These are phyloP conservation scores for Leishmania tarentolae DNA, from an alignment of 208 protist genomes.

Conservation along the genomic window DNA sequence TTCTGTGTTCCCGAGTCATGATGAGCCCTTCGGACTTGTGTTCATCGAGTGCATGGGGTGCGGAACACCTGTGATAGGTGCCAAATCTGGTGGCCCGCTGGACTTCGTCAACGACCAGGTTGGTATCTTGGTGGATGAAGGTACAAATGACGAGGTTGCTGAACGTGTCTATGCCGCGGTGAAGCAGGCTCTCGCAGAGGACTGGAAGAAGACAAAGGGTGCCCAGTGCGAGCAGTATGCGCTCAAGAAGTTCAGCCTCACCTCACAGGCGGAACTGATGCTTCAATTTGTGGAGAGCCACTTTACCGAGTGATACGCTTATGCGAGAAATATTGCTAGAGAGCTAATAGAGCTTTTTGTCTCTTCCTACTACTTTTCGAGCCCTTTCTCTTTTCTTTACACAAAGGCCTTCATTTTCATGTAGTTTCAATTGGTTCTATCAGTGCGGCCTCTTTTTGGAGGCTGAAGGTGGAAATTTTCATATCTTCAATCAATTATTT, in stretches of 20 bases:
- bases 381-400: background rate
- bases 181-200: slow-evolving; percentile 51
- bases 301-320: slow-evolving; percentile 29
- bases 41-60: slow-evolving; percentile 88
- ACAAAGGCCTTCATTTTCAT: slow-evolving; percentile 3
- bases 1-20: slow-evolving; percentile 76
- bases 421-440: background rate
- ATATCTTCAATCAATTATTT: background rate
- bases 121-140: slow-evolving; percentile 69
- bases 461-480: background rate
- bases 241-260: slow-evolving; percentile 61
- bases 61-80: slow-evolving; percentile 76
- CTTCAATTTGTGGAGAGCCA: slow-evolving; percentile 51
- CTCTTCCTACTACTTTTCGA: background rate
- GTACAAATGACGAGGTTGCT: slow-evolving; percentile 53
- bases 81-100: slow-evolving; percentile 77
- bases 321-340: background rate
- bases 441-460: background rate
- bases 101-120: slow-evolving; percentile 76
- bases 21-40: slow-evolving; percentile 80
- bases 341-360: background rate
- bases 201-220: slow-evolving; percentile 80
- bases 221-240: slow-evolving; percentile 55
- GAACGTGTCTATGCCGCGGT: slow-evolving; percentile 55
- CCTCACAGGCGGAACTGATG: slow-evolving; percentile 51